Conservation (phyloP, 306 rosid genomes). For the Quercus ilex region DNA sequence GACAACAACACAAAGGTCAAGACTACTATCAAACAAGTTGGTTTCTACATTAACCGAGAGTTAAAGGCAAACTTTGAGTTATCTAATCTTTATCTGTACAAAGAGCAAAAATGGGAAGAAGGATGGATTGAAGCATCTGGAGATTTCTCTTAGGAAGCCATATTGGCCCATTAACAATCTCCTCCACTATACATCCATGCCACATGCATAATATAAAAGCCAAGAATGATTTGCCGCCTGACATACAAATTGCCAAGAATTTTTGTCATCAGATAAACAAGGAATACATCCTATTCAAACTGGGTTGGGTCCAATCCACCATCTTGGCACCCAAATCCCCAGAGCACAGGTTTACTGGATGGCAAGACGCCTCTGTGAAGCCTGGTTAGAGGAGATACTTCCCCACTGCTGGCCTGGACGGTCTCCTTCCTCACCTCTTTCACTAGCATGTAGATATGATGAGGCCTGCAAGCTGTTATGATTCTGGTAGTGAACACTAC, state of each 20-base stretch:
- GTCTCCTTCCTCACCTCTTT: slow-evolving; percentile 72
- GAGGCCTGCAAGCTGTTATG: slow-evolving; percentile 57
- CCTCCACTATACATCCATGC: slow-evolving; percentile 46
- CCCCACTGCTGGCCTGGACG: slow-evolving; percentile 61
- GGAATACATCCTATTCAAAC: slow-evolving; percentile 27
- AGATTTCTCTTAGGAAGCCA: slow-evolving; percentile 43
- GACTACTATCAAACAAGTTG: not conserved
- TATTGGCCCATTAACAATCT: slow-evolving; percentile 28
- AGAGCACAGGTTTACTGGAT: slow-evolving; percentile 51
- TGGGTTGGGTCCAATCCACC: slow-evolving; percentile 35
- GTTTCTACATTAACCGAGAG: not conserved
- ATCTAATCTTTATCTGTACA: slow-evolving; percentile 68
- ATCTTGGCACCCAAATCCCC: slow-evolving; percentile 40
- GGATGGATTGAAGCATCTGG: slow-evolving; percentile 37
- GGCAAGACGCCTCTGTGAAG: slow-evolving; percentile 69
- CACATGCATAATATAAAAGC: slow-evolving; percentile 66
- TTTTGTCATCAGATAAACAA: slow-evolving; percentile 32
- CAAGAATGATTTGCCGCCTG: slow-evolving; percentile 99
- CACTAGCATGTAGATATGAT: slow-evolving; percentile 44
- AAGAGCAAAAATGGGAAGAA: slow-evolving; percentile 39
- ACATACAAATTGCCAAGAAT: slow-evolving; percentile 55
- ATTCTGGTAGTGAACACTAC: slow-evolving; percentile 43
- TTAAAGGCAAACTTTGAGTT: slow-evolving; percentile 22
- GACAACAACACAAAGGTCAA: not conserved
- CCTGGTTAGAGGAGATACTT: slow-evolving; percentile 51